Evolutionary conservation across 305 asterid genomes (phyloP).

Genomic region (Fraxinus latifolia): DNA sequence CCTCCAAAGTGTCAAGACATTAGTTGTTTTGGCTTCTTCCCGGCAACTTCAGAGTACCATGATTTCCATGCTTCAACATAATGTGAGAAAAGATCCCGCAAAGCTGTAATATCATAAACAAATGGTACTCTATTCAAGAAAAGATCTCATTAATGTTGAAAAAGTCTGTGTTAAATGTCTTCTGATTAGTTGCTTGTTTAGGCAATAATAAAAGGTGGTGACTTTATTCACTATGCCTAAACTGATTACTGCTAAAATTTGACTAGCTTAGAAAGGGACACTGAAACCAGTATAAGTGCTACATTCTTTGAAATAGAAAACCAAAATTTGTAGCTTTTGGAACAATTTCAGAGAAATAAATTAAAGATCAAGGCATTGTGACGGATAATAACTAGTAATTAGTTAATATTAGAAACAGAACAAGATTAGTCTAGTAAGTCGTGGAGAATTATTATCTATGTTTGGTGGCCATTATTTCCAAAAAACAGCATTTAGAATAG

Average conservation of each 20-base stretch:
- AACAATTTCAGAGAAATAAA: background rate
- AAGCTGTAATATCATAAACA: conserved; percentile 46
- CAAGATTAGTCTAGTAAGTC: background rate
- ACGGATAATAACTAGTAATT: background rate
- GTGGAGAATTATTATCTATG: background rate
- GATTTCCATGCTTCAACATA: conserved; percentile 89
- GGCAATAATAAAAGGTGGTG: background rate
- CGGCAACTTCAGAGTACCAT: conserved; percentile 86
- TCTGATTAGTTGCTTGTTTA: background rate
- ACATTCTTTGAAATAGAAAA: background rate
- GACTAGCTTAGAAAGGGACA: background rate
- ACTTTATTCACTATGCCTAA: background rate
- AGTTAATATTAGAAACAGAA: background rate
- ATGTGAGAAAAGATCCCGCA: conserved; percentile 85
- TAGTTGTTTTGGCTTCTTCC: conserved; percentile 57
- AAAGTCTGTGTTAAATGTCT: background rate
- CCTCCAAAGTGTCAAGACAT: conserved; percentile 31
- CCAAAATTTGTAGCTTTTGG: background rate
- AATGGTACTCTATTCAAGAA: background rate
- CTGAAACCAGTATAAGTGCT: background rate
- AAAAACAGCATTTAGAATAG: background rate
- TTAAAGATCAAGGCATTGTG: background rate
- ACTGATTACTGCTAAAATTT: background rate
- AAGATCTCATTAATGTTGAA: background rate
- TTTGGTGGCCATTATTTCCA: background rate